These are phyloP conservation scores for Sporothrix schenckii DNA, from an alignment of 2,329 filamentous ascomycete species.

Conservation along the genomic window DNA sequence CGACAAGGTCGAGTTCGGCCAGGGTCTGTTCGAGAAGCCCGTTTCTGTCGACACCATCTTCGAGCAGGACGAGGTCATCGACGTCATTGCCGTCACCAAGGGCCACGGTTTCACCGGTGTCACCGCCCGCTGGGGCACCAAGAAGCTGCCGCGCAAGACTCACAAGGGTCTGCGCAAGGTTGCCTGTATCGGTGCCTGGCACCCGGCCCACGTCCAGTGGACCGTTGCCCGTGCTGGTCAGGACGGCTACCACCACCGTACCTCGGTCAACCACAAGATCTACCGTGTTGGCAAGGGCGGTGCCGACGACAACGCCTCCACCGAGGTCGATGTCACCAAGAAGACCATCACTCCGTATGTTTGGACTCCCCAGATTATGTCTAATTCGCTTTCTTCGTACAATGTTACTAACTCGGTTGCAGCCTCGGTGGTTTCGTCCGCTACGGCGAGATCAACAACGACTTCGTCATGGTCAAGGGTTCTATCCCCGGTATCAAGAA, in stretches of 20 bases:
- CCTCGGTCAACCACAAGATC: slow-evolving; percentile 99
- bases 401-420: slow-evolving; percentile 31
- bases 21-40: slow-evolving; percentile 98
- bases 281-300: slow-evolving; percentile 96
- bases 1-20: slow-evolving; percentile 96
- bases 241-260: slow-evolving; percentile 99
- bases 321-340: slow-evolving; percentile 96
- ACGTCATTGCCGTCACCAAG: slow-evolving; percentile 99
- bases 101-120: slow-evolving; percentile 99
- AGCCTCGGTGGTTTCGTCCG: slow-evolving; percentile 99
- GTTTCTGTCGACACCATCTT: slow-evolving; percentile 92
- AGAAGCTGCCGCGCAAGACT: slow-evolving; percentile 99
- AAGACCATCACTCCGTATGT: slow-evolving; percentile 99
- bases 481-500: slow-evolving; percentile 98
- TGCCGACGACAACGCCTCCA: slow-evolving; percentile 90
- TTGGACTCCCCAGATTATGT: slow-evolving; percentile 12
- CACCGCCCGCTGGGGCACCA: slow-evolving; percentile 97
- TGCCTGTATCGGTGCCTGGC: slow-evolving; percentile 99
- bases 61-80: slow-evolving; percentile 99
- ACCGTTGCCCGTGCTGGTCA: slow-evolving; percentile 99
- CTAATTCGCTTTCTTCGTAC: neutral
- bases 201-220: slow-evolving; percentile 99
- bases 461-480: slow-evolving; percentile 96
- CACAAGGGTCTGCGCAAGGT: slow-evolving; percentile 99
- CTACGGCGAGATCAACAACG: slow-evolving; percentile 99